Base-by-base conservation (phyloP, 2,329 filamentous ascomycete genomes). In the Aspergillus pseudoterreus region DNA sequence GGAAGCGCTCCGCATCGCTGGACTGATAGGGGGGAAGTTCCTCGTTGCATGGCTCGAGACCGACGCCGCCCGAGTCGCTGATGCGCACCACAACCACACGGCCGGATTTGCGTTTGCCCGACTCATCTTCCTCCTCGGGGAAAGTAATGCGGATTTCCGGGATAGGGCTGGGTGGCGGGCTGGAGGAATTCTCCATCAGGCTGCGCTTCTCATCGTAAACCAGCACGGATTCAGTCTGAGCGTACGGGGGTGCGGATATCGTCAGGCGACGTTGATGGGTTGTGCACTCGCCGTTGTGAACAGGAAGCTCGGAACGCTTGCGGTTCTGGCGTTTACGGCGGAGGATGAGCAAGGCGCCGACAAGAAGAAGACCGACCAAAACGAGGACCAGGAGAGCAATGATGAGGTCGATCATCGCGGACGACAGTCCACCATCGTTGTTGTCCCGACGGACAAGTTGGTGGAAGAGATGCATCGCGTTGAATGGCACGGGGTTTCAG, bases 141-240 rank as follows among this genome's bases (percentile, higher is more conserved):
- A 99, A 97, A 33, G 94, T 97, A 72, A 99, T 96, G 73, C 92
- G 90, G 65, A 99, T 99, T 75, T 97, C 89, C 17, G 94, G 94
- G 24, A 97, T 89, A n/a, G 88, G 86, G 43, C 87, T 89, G 63
- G 87, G 78, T 19, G 92, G 88, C 14, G 90, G 86, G 57, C 84
- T 87, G 54, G 81, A 78, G 30, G 88, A 87, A 72, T 88, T 88
- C 58, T 85, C 81, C 60, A 92, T 83, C 74, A 95, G 85, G 58
- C 84, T 84, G 67, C 86, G 84, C 73, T 94, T 90, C 71, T 90
- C 86, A 63, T 88, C 84, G 69, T 90, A 88, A 63, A 94, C 82
- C 55, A 90, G 81, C 59, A 94, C 80, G 55, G 81, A 81, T 52
- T 89, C 89, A 50, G 84, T 83, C 68, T 82, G 84, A 64, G 78